These are phyloP conservation scores for Erodium trifolium DNA, from an alignment of 441 rosid species.

Conservation along the genomic window DNA sequence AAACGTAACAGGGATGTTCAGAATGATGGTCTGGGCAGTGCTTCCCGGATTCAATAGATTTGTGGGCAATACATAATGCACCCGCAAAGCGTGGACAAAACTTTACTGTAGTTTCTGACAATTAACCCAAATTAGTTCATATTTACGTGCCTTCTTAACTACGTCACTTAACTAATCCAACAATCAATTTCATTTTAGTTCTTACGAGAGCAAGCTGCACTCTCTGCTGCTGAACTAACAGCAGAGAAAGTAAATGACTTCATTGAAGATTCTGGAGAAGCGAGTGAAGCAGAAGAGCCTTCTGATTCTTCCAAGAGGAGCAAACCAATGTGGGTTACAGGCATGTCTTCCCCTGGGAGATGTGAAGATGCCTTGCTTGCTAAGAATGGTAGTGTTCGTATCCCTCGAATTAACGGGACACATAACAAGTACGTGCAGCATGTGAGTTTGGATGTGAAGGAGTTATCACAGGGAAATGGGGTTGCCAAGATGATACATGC, in stretches of 20 bases:
- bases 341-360: constrained; percentile 38
- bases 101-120: too few relatives aligned
- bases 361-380: constrained; percentile 28
- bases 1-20: too few relatives aligned
- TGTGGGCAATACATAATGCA: too few relatives aligned
- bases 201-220: constrained; percentile 84
- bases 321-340: constrained; percentile 54
- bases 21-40: too few relatives aligned
- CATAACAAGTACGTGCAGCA: constrained; percentile 55
- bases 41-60: too few relatives aligned
- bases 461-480: constrained; percentile 49
- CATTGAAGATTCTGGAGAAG: constrained; percentile 62
- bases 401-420: constrained; percentile 78
- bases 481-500: constrained; percentile 58
- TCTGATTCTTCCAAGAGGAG: constrained; percentile 34
- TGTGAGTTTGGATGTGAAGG: constrained; percentile 26
- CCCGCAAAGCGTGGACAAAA: too few relatives aligned
- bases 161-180: constrained; percentile 8
- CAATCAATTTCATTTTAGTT: constrained; percentile 41
- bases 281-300: constrained; percentile 51
- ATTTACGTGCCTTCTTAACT: not conserved
- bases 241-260: constrained; percentile 63
- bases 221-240: constrained; percentile 74
- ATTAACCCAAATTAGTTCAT: too few relatives aligned
- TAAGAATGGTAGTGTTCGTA: constrained; percentile 46